These are phyloP conservation scores for Brassica cretica DNA, from an alignment of 345 rosid genomes.

Conservation along the genomic window DNA sequence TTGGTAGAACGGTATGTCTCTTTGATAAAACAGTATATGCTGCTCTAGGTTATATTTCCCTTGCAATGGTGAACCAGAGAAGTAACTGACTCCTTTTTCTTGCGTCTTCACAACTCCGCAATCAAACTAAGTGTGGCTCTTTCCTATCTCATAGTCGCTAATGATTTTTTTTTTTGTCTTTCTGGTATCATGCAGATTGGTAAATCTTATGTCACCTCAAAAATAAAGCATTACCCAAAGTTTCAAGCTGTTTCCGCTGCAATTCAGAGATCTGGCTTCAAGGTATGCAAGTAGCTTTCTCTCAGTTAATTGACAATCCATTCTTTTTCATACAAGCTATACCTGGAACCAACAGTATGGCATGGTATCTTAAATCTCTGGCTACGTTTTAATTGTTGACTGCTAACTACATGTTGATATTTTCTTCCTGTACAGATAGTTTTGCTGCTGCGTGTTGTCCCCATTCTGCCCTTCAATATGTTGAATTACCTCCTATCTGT, in stretches of 20 bases:
- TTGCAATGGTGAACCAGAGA: constrained; percentile 3
- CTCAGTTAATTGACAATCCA: neutral
- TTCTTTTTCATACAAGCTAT: constrained; percentile 5
- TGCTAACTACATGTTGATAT: constrained; percentile 27
- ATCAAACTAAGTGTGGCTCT: neutral
- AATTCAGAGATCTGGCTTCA: constrained; percentile 59
- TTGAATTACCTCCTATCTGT: constrained; percentile 62
- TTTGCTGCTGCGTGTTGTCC: constrained; percentile 59
- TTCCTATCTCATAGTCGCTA: constrained; percentile 10
- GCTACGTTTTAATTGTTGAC: neutral
- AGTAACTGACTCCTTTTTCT: constrained; percentile 8
- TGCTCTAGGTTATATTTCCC: neutral
- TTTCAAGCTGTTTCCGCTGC: constrained; percentile 54
- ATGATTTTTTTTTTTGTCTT: neutral
- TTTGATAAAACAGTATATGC: neutral
- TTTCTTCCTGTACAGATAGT: constrained; percentile 48
- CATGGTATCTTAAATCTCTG: constrained; percentile 1
- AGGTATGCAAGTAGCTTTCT: constrained; percentile 41
- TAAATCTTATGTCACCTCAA: constrained; percentile 52
- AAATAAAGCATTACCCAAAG: constrained; percentile 51
- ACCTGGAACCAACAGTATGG: constrained; percentile 10
- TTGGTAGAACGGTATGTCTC: constrained; percentile 81
- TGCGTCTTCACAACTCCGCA: constrained; percentile 6
- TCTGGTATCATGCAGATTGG: constrained; percentile 48
- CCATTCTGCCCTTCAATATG: constrained; percentile 59